Evolutionary conservation across 805 yeast species (phyloP), one percentile per base, ranked within the genome.

Genomic region (Starmerella potacharoeniae): DNA sequence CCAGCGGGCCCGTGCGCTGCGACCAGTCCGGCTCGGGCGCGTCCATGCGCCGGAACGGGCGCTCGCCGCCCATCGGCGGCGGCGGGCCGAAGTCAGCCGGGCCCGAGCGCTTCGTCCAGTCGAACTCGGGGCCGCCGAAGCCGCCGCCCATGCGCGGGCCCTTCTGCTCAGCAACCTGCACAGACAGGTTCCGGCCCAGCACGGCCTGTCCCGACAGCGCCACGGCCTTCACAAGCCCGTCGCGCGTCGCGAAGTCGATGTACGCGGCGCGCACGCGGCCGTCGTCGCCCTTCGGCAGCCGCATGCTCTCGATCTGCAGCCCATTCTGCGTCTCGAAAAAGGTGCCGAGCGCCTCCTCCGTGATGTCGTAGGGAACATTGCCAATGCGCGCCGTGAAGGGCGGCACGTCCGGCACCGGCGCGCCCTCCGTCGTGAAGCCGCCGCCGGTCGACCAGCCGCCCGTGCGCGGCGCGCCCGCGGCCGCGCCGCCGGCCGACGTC

Each of bases 381-480:
- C 80, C 80, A 62, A 91, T 77, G 68, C 87, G 81, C n/a, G 96
- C 97, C 65, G 86, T 84, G 77, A 71, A 93, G 53, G 99, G 99
- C 17, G 97, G 89, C 52, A 73, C 77, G 64, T 88, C 91, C 47
- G 99, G 99, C 58, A 93, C 77, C 44, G 96, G 95, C 63, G 73
- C 84, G 67, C 84, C 90, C 30, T 36, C 53, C 35, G 37, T 30
- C 39, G 39, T 33, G 42, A 16, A 33, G 48, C 51, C 51, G 37
- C 56, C 58, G 36, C 50, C 53, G 33, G 45, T 4, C 36, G 51
- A 16, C 37, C 50, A 42, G 17, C 41, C 42, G 34, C 52, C 56
- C 4, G 36, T 43, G 33, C 51, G 48, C 17, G 45, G 14, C 36
- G 54, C 44, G 47, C 51, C 55, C 4, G 51, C 52, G n/a, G 44